A percentile compares a stretch with the other conserved stretches of the same genome.
Evolutionary conservation across 75 land plant genomes (phyloP).

Genomic region (Larix kaempferi): DNA sequence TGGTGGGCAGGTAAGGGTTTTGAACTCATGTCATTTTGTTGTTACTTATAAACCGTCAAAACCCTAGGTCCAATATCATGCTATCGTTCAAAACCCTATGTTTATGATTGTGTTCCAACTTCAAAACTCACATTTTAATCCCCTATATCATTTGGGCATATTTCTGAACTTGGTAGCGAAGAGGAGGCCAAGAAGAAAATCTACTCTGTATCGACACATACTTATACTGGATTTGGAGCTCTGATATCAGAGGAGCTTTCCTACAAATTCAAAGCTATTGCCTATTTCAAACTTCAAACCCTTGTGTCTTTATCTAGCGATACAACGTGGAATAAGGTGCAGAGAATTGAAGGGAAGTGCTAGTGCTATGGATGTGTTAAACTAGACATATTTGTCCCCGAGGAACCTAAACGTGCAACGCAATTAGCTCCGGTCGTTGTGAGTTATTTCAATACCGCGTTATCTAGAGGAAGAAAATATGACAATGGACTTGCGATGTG

Average conservation of each 20-base stretch:
- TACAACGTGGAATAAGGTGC: no score
- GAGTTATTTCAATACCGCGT: no score
- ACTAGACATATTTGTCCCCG: no score
- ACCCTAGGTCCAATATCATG: no score
- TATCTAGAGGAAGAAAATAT: no score
- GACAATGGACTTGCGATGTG: no score
- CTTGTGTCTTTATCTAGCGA: no score
- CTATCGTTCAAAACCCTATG: not conserved
- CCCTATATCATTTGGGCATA: not conserved
- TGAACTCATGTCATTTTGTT: not conserved
- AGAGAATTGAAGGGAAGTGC: no score
- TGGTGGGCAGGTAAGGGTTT: constrained; percentile 40
- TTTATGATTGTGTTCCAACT: not conserved
- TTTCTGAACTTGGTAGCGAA: constrained; percentile 31
- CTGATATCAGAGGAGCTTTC: constrained; percentile 66
- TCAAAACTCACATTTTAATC: not conserved
- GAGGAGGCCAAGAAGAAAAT: constrained; percentile 81
- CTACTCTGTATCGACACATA: constrained; percentile 63
- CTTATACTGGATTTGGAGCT: constrained; percentile 72
- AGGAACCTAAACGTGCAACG: no score
- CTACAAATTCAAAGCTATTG: constrained; percentile 64
- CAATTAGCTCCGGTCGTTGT: no score
- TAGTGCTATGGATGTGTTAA: no score
- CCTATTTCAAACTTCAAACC: not conserved
- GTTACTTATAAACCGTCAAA: not conserved